Evolutionary conservation across 2,329 filamentous ascomycete species (phyloP), one percentile per base, ranked within the genome.

Genomic region (Penicillium verrucosum): DNA sequence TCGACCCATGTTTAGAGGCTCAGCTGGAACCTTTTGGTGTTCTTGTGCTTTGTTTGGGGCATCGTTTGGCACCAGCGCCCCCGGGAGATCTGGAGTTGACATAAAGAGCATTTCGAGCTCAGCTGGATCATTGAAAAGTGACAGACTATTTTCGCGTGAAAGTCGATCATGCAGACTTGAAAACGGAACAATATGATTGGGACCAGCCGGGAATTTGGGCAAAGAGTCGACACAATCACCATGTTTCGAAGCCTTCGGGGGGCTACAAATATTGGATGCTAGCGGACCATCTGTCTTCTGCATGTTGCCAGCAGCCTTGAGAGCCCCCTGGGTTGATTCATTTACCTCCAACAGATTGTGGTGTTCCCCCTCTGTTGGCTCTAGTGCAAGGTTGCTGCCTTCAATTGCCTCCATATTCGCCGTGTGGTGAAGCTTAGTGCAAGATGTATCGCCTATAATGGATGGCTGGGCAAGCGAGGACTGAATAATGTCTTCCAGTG

Each of bases 41-140:
- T 25, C 36, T 25, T 27, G 41, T 14, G 29, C 12, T 23, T n/a
- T 32, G 7, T 29, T 46, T 6, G 6, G 9, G 18, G 18, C 7
- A n/a, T 56, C 42, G 11, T 30, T 23, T 6, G 21, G 21, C 9
- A 8, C 25, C 12, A 12, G 10, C 11, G 11, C 14, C 11, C 34
- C 48, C 9, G 36, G 48, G 27, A 52, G 27, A 36, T 56, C 54
- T 1, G 54, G 48, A 12, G 54, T 56, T 8, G 67, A 63, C 34
- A 66, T 64, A 23, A 74, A 61, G 43, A 73, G 61, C 51, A 61
- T 64, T 18, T 65, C 65, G 40, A 74, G 62, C n/a, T 73, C 69
- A 36, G 56, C 63, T 1, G 64, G 48, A 21, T 68, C 66, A 18
- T 63, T 61, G 11, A 61, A 65, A 2, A 61, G 56, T 6, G 61